Percentiles rank a stretch among this genome's conserved stretches.
These are phyloP conservation scores for Clonostachys rhizophaga DNA, from an alignment of 2,329 filamentous ascomycete species.

Conservation along the genomic window DNA sequence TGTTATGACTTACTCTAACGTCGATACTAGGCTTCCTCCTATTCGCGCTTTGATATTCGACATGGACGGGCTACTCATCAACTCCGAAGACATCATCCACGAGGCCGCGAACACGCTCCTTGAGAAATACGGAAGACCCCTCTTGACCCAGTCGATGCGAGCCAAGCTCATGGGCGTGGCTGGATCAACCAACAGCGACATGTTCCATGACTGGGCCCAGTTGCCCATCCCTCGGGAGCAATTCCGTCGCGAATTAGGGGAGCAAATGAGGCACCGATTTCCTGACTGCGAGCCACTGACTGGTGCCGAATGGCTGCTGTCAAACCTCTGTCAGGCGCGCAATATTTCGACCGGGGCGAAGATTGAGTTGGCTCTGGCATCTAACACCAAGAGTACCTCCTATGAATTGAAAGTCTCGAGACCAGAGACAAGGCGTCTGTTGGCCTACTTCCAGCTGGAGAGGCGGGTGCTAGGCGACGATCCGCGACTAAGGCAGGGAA, in stretches of 20 bases:
- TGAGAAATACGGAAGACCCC: conserved; percentile 51
- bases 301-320: conserved; percentile 53
- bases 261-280: conserved; percentile 18
- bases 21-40: neutral
- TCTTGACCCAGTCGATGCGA: conserved; percentile 62
- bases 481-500: conserved; percentile 51
- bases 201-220: conserved; percentile 65
- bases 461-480: conserved; percentile 64
- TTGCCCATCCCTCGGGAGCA: conserved; percentile 53
- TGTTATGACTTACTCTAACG: no score
- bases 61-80: conserved; percentile 68
- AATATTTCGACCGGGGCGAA: conserved; percentile 11
- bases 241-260: conserved; percentile 19
- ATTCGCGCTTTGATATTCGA: conserved; percentile 70
- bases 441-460: conserved; percentile 40
- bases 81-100: conserved; percentile 68
- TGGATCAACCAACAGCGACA: conserved; percentile 35
- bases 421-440: conserved; percentile 9
- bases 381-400: conserved; percentile 53
- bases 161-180: conserved; percentile 66
- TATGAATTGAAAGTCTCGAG: conserved; percentile 55
- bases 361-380: conserved; percentile 63
- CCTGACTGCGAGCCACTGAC: conserved; percentile 51
- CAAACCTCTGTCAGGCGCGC: conserved; percentile 25
- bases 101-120: conserved; percentile 59